These are phyloP conservation scores for Paramecium tetraurelia DNA, from an alignment of 73 alveolate genomes.

Conservation along the genomic window DNA sequence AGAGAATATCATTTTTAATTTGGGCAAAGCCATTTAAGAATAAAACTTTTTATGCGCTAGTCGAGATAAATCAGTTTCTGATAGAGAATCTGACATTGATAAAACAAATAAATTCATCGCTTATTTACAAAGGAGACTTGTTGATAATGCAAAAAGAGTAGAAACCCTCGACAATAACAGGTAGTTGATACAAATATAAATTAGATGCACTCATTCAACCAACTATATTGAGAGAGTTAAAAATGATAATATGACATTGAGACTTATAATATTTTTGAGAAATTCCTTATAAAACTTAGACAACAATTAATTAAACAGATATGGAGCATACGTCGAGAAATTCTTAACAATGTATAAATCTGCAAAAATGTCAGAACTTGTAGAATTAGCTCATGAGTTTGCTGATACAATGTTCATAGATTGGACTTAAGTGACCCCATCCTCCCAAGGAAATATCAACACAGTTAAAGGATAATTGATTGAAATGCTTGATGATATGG, in stretches of 20 bases:
- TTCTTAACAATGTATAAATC: constrained; percentile 21
- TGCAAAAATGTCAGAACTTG: constrained; percentile 27
- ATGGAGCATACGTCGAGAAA: constrained; percentile 18
- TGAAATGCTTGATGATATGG: constrained; percentile 50
- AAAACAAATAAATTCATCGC: neutral
- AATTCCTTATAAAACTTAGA: constrained; percentile 29
- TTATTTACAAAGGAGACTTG: neutral
- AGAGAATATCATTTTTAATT: constrained; percentile 20
- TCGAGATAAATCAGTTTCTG: constrained; percentile 28
- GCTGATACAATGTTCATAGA: constrained; percentile 16
- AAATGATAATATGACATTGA: constrained; percentile 33
- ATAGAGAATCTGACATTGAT: constrained; percentile 14
- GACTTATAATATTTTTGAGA: constrained; percentile 45
- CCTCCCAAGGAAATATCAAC: neutral
- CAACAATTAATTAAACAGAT: neutral
- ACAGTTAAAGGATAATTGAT: constrained; percentile 6
- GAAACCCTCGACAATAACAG: constrained; percentile 7
- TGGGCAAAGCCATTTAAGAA: constrained; percentile 35
- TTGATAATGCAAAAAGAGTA: neutral
- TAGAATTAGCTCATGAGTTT: constrained; percentile 35
- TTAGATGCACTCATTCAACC: constrained; percentile 11
- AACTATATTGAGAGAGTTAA: constrained; percentile 48
- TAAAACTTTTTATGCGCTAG: constrained; percentile 14
- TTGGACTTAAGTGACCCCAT: constrained; percentile 20
- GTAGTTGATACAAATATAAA: neutral